Percentiles rank a stretch among this genome's conserved stretches.
These are phyloP conservation scores for Echeveria elegans DNA, from an alignment of 164 flowering plant species.

Conservation along the genomic window DNA sequence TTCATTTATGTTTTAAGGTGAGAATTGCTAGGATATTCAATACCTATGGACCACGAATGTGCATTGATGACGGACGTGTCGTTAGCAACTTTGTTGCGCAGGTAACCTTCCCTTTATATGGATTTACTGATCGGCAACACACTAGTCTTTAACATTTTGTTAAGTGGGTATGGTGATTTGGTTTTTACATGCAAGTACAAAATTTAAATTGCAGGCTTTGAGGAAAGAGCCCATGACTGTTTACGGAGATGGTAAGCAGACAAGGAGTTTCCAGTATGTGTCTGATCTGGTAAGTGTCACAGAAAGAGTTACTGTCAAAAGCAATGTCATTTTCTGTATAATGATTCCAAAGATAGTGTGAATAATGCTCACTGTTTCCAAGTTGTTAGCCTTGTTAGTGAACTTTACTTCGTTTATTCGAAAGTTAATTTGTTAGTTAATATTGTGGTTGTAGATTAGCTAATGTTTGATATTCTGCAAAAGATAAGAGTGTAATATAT, in stretches of 20 bases:
- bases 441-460: not conserved
- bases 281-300: conserved; percentile 15
- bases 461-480: not conserved
- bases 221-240: conserved; percentile 94
- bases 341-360: not conserved
- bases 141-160: not conserved
- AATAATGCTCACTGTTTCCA: not conserved
- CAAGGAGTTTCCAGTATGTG: conserved; percentile 41
- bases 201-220: conserved; percentile 49
- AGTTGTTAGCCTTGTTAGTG: not conserved
- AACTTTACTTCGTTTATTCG: not conserved
- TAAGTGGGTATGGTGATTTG: not conserved
- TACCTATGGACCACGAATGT: conserved; percentile 96
- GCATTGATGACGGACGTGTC: conserved; percentile 95
- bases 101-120: conserved; percentile 27
- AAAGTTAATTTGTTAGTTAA: not conserved
- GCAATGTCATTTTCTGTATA: not conserved
- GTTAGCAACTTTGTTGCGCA: conserved; percentile 96
- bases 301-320: not conserved
- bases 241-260: conserved; percentile 96
- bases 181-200: not conserved
- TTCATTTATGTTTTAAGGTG: conserved; percentile 36
- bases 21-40: conserved; percentile 95
- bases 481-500: not conserved
- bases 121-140: not conserved